Conservation (phyloP, 805 yeast species). For the Saccharomycodes ludwigii region DNA sequence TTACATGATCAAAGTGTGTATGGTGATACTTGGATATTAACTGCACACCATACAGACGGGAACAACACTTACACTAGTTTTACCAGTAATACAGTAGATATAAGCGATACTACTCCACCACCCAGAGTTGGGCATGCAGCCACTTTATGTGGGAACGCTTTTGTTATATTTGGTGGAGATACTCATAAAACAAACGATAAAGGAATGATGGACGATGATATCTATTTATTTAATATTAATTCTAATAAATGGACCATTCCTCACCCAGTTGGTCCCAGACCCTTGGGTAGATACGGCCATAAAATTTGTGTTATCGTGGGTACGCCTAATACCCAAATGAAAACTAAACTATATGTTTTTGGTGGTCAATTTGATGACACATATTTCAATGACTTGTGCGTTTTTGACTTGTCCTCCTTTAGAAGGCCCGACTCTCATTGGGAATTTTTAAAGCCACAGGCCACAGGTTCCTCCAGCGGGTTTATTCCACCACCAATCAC, state of each 20-base stretch:
- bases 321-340: slow-evolving; percentile 37
- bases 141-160: slow-evolving; percentile 87
- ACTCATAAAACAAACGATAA: slow-evolving; percentile 69
- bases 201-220: slow-evolving; percentile 76
- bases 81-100: slow-evolving; percentile 44
- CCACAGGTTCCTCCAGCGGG: too few relatives aligned
- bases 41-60: slow-evolving; percentile 26
- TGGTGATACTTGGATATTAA: slow-evolving; percentile 90
- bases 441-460: slow-evolving; percentile 53
- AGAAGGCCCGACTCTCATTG: slow-evolving; percentile 75
- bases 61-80: slow-evolving; percentile 26
- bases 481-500: slow-evolving; percentile 61
- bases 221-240: slow-evolving; percentile 75
- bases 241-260: slow-evolving; percentile 73
- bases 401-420: slow-evolving; percentile 78
- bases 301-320: slow-evolving; percentile 57
- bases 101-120: slow-evolving; percentile 73
- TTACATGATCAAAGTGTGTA: slow-evolving; percentile 82
- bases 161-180: slow-evolving; percentile 92
- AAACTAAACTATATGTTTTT: slow-evolving; percentile 59
- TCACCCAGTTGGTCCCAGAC: slow-evolving; percentile 60
- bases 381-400: slow-evolving; percentile 70
- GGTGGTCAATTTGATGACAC: slow-evolving; percentile 92
- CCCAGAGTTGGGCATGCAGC: slow-evolving; percentile 96
- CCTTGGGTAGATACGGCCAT: slow-evolving; percentile 92